Conservation (phyloP, 225 moss, liverwort and hornwort genomes). For the Neckera pumila region DNA sequence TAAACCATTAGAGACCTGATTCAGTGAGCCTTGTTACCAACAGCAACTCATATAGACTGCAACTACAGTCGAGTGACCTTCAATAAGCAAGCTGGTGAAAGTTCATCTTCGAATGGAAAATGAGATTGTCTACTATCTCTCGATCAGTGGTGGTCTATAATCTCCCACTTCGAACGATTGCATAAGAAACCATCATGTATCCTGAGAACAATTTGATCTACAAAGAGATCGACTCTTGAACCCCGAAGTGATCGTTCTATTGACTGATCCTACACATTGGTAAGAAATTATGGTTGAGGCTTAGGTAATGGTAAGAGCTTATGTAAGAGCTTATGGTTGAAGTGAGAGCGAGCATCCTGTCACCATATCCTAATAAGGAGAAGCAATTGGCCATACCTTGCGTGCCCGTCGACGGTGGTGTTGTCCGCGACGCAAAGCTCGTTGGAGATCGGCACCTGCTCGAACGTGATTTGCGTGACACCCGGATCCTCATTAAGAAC, state of each 20-base stretch:
- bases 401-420: not conserved
- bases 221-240: not conserved
- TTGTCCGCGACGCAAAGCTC: constrained; percentile 15
- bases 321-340: not conserved
- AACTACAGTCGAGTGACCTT: too few species aligned
- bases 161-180: not conserved
- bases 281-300: not conserved
- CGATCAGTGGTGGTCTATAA: not conserved
- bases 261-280: not conserved
- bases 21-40: not conserved
- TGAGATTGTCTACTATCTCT: not conserved
- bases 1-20: not conserved
- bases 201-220: not conserved
- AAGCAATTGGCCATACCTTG: not conserved
- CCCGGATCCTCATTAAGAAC: not conserved
- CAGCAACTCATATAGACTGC: not conserved
- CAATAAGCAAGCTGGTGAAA: not conserved
- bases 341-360: not conserved
- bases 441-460: constrained; percentile 26
- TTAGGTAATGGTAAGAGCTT: not conserved
- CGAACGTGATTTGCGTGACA: constrained; percentile 30
- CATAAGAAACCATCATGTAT: not conserved
- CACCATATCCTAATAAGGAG: not conserved
- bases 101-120: not conserved
- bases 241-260: not conserved